Percentiles rank a stretch among this genome's conserved stretches.
phyloP scores from a whole-genome alignment of 176 grass and related monocot genomes.

The Triticum turgidum region DNA sequence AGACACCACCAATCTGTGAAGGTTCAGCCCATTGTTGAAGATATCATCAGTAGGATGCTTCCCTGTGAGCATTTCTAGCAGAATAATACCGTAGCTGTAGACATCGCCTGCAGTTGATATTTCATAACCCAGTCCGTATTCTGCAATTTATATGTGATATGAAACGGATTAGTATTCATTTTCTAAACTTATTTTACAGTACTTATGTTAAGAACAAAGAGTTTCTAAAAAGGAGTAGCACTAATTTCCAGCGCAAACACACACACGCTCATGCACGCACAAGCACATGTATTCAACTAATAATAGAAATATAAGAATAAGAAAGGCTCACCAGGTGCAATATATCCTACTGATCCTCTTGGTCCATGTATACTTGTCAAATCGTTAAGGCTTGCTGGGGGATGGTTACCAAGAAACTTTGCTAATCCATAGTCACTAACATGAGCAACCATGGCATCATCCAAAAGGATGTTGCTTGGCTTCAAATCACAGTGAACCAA shows the following conservation, averaged over 20 bases:
- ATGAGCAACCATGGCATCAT: too few relatives aligned
- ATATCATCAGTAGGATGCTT: not conserved
- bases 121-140: not conserved
- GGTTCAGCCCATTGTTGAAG: not conserved
- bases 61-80: not conserved
- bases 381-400: not conserved
- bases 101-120: not conserved
- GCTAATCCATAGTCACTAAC: not conserved
- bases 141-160: not conserved
- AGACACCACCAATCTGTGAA: not conserved
- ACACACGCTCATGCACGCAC: not conserved
- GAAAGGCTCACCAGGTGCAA: not conserved
- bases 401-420: not conserved
- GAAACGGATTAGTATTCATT: not conserved
- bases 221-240: too few relatives aligned
- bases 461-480: too few relatives aligned
- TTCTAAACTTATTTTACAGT: not conserved
- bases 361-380: not conserved
- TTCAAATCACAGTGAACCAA: too few relatives aligned
- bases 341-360: not conserved
- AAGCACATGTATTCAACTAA: not conserved
- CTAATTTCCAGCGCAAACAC: too few relatives aligned
- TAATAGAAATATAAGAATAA: not conserved
- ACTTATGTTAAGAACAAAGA: too few relatives aligned
- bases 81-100: not conserved